Evolutionary conservation across 2,329 filamentous ascomycete genomes (phyloP), one percentile per base, ranked within the genome.

Genomic region (Fusarium coicis): DNA sequence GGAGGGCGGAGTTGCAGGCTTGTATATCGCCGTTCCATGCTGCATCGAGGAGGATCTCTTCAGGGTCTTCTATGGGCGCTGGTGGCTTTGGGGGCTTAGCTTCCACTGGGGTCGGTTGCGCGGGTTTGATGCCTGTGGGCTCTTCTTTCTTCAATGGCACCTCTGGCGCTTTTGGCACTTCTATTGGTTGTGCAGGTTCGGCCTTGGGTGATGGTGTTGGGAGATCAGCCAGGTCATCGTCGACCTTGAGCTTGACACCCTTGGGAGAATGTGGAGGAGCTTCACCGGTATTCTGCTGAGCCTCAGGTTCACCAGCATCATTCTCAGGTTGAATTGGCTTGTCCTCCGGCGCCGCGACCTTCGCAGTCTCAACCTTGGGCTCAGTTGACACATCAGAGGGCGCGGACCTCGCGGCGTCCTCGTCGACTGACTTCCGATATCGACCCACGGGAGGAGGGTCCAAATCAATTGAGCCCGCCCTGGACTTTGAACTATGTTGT

Each of bases 21-120:
- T 77, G 67, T 14, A 81, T 66, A 26, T 81, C 73, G 4, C 80
- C 80, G 36, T 78, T 78, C 80, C 79, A 83, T 64, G 81, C 78
- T 0, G 78, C 80, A 42, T 81, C 79, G 2, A 81, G 74, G 6
- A 81, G 69, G 0, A 67, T 32, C 0, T 81, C 79, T 54, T 76
- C 65, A 1, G 74, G 67, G 21, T 74, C 67, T 7, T 76, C 68
- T 30, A n/a, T 23, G 23, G 54, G 62, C 3, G 19, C 26, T 10
- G 19, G 39, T 10, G 32, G 40, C 1, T 14, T 50, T 19, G 56
- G 2, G 3, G 36, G 15, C 3, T 65, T 58, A 0, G 32, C 43
- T 21, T 40, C 21, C 9, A 18, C 9, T 19, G 53, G 44, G 9
- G 47, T 56, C 4, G 60, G 46, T 0, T 62, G 47, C 9, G 44